Base-by-base conservation (phyloP, 2,329 filamentous ascomycete species). In the Claviceps africana region DNA sequence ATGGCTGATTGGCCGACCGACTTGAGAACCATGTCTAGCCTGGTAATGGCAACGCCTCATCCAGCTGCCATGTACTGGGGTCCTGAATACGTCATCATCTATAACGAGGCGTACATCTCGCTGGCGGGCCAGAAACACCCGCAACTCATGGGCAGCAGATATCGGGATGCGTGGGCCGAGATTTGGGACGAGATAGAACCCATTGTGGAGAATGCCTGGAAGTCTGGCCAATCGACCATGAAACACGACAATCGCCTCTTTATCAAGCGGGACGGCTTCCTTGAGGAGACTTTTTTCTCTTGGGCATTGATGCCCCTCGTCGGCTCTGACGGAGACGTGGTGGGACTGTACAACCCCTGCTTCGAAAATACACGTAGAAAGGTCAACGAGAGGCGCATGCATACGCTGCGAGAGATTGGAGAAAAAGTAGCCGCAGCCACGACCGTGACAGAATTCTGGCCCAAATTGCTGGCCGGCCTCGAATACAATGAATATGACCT, bases 11-110 rank as follows among this genome's bases (percentile, higher is more conserved):
- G 87, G 86, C 71, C 77, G 1, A 69, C 78, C 31, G 85, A 89
- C 59, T 68, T 93, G 48, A 77, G 88, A 51, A 79, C 81, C 56
- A 87, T 90, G 82, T 83, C 85, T 48, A 91, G 90, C 64, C 68
- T 91, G 44, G 81, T 94, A 58, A 89, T 93, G 85, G 83, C 79
- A 15, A 85, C 79, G 54, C 85, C 85, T 11, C 81, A 88, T 61
- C 83, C 85, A 1, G 80, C 82, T 5, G 83, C 84, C 8, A 80
- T 89, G 74, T 91, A 90, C 64, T 91, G 87, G 86, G 86, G 86
- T 0, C 72, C 75, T 2, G 81, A 89, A 13, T 72, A 79, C 43
- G 75, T 82, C 17, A 76, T 77, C 8, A 77, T 88, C 10, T 88
- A 88, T 66, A 88, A 88, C 58, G 83, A 86, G 59, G 81, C 83